Percentiles rank a stretch among this genome's conserved stretches.
These are phyloP conservation scores for Antitrichia curtipendula DNA, from an alignment of 225 moss, liverwort and hornwort species.

Conservation along the genomic window DNA sequence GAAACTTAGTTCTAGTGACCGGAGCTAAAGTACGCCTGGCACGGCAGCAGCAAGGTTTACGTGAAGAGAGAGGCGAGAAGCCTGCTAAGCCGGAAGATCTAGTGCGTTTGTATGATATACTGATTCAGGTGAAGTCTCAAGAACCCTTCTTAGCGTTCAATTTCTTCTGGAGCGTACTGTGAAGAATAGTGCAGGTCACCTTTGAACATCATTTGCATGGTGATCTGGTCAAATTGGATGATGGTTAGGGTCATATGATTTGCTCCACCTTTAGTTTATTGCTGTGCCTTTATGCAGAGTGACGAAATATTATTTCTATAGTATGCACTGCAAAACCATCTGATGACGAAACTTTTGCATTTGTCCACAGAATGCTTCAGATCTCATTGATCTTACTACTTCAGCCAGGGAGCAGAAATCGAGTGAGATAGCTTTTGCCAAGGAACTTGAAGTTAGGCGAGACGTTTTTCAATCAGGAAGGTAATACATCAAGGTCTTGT, in stretches of 20 bases:
- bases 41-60: constrained; percentile 67
- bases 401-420: constrained; percentile 63
- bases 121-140: constrained; percentile 54
- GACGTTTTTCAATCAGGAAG: constrained; percentile 67
- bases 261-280: neutral
- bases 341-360: neutral
- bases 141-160: neutral
- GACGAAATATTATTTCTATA: neutral
- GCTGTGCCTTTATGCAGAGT: neutral
- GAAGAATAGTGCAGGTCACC: neutral
- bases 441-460: constrained; percentile 55
- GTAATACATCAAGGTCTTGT: constrained; percentile 11
- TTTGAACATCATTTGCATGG: neutral
- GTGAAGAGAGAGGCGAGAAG: constrained; percentile 96
- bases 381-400: constrained; percentile 74
- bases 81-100: constrained; percentile 96
- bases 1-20: constrained; percentile 67
- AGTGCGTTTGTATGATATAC: constrained; percentile 83
- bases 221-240: neutral
- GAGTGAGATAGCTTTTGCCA: constrained; percentile 54
- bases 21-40: constrained; percentile 61
- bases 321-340: neutral
- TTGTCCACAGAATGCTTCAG: constrained; percentile 62
- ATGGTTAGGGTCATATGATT: neutral
- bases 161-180: neutral